Evolutionary conservation across 805 yeast genomes (phyloP), one percentile per base, ranked within the genome.

Genomic region (Cyberlindnera maritima): DNA sequence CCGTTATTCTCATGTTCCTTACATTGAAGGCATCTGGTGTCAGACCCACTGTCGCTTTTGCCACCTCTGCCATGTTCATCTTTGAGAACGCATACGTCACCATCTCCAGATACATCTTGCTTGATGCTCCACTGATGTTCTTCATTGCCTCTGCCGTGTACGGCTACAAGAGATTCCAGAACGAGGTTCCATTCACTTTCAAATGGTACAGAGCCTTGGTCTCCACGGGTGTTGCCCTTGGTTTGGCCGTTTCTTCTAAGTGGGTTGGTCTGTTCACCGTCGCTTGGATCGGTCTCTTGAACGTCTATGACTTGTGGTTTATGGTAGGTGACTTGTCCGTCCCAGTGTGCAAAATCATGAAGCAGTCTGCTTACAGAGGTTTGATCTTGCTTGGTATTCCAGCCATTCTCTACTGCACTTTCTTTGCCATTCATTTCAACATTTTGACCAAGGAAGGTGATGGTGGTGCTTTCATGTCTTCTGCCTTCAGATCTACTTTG

Each of bases 211-310:
- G 75, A 59, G 67, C 81, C n/a, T 66, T 87, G 55, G 23, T 80
- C 25, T 73, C 82, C n/a, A 74, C 88, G 36, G 87, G 86, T 55
- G 62, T 83, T 44, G 80, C 81, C n/a, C 67, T 86, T 48, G 95
- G 94, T 44, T 70, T 85, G 48, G 85, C 94, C 4, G 67, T 81
- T 18, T 77, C 86, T 20, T 80, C 91, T 28, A 87, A 87, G 66
- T 86, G 94, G 94, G 94, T 86, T 39, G 95, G 95, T 52, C 67
- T 86, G 34, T 86, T 86, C 68, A 87, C 95, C 17, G 62, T 87
- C 47, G 85, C 85, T 3, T 87, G 92, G 92, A 76, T 81, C 49
- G 95, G 94, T 43, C 43, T 74, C 2, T 63, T 76, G 48, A 83
- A 85, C 59, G 62, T 76, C 15, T 70, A 76, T 63, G 85, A 82